Evolutionary conservation across 805 yeast genomes (phyloP), one percentile per base, ranked within the genome.

Genomic region (Yarrowia osloensis): DNA sequence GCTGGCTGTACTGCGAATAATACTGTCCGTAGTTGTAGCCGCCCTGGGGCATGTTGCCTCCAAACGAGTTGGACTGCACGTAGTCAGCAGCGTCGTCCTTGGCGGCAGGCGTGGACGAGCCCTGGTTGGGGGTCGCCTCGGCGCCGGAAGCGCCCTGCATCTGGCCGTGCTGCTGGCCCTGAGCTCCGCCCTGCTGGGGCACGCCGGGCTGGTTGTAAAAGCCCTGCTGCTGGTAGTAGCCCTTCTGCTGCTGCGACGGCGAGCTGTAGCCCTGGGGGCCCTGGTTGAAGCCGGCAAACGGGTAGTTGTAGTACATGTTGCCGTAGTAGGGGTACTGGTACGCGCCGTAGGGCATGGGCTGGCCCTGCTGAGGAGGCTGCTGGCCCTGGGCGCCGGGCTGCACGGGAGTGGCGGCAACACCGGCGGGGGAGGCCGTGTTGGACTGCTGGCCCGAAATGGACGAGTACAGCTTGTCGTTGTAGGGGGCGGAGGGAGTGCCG

Each of bases 141-240:
- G 39, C 55, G 26, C 28, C 55, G 9, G 31, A 2, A 12, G 63
- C 46, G 15, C 52, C 52, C 52, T 44, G 49, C 29, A 42, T 21
- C 47, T 39, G 44, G n/a, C 15, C 31, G 24, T 35, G 65, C 39
- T 40, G 50, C 65, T 59, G 66, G 24, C 54, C 44, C 66, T 61
- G 66, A 19, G 35, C 19, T 26, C 35, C 21, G 26, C 49, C 46
- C 35, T 35, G 65, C 50, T 40, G 54, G 26, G 52, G 66, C 22
- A 47, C 65, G 46, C 33, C 42, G 19, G 42, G 52, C 54, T 61
- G 66, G 66, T 33, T 33, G 44, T 61, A 61, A 44, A 61, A 61
- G 9, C 66, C 66, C 54, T 61, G 66, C 66, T 61, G 66, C 54
- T 61, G 66, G 66, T 61, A 61, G 66, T 61, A 61, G 29, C 66